Base-by-base conservation (phyloP, 2,329 filamentous ascomycete species). In the Arthrobotrys megalospora region DNA sequence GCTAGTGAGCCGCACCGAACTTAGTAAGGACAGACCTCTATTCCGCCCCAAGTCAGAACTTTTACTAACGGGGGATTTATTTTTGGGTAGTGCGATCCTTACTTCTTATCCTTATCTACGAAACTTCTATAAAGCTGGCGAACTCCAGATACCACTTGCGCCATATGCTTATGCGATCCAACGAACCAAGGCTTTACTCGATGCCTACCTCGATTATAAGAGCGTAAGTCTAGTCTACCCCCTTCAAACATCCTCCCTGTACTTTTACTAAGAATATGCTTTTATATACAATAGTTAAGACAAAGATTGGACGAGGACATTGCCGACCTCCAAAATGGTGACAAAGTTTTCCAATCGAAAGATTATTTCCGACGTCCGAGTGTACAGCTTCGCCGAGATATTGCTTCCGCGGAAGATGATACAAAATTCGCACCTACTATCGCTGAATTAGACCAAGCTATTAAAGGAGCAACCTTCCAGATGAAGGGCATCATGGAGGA, bases 151-250 rank as follows among this genome's bases (percentile, higher is more conserved):
- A 10, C 64, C 70, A 0, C 71, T 80, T 1, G 77, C 80, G 1
- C 66, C 81, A 10, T 83, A 82, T 64, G 80, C 81, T 24, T 80
- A 81, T 67, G 82, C 81, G 34, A 72, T 63, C 4, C 45, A 80
- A 6, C 81, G 81, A 45, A 80, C 79, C 6, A 79, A 79, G 24
- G 69, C 69, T n/a, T 60, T 83, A 21, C 67, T 82, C 12, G 81
- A 82, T 70, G 73, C 80, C 1, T 83, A 81, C 64, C 77, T 82
- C 47, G 80, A 79, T 21, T 83, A 82, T 43, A 81, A 81, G 45
- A 79, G 68, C 21, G 67, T 80, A 66, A 34, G 76, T 6, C 5
- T 38, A 14, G 12, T 21, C 5, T 4, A 24, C 1, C 34, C 11
- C 36, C 10, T 11, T 12, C n/a, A 6, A 12, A 28, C 47, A n/a